These are phyloP conservation scores for Linum usitatissimum DNA, from an alignment of 345 rosid genomes.

Conservation along the genomic window DNA sequence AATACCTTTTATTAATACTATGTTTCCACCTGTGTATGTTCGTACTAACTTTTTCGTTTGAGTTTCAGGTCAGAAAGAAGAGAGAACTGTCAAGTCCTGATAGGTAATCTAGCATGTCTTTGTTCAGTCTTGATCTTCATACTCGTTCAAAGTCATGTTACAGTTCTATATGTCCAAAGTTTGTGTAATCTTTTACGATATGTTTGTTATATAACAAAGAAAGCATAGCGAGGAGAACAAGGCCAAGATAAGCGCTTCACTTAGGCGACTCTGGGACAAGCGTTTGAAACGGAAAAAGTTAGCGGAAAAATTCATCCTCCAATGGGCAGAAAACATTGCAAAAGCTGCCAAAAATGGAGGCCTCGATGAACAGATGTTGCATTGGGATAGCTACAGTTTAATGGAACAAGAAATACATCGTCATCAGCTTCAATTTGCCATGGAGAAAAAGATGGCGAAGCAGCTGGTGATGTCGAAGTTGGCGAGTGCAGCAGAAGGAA, in stretches of 20 bases:
- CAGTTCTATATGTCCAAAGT: too few species aligned
- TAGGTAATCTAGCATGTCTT: conserved; percentile 39
- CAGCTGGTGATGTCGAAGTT: conserved; percentile 33
- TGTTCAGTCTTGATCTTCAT: not conserved
- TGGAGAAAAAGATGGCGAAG: conserved; percentile 37
- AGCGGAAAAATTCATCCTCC: conserved; percentile 35
- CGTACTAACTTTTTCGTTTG: not conserved
- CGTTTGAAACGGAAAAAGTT: conserved; percentile 40
- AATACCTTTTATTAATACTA: not conserved
- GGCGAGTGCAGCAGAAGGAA: conserved; percentile 38
- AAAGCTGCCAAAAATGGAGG: conserved; percentile 66
- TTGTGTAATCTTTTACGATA: not conserved
- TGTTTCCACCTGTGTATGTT: not conserved
- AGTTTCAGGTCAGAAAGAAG: conserved; percentile 61
- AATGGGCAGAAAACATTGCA: conserved; percentile 49
- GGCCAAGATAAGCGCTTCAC: conserved; percentile 55
- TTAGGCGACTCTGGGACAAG: conserved; percentile 42
- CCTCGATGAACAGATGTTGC: conserved; percentile 39
- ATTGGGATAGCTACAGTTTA: conserved; percentile 63
- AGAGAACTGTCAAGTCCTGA: conserved; percentile 46
- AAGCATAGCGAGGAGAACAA: conserved; percentile 44
- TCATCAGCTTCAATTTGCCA: conserved; percentile 32
- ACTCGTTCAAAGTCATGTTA: not conserved
- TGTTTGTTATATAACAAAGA: not conserved
- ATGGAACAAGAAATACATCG: conserved; percentile 36